phyloP scores from a whole-genome alignment of 305 asterid species.

The Solanum hybrid region DNA sequence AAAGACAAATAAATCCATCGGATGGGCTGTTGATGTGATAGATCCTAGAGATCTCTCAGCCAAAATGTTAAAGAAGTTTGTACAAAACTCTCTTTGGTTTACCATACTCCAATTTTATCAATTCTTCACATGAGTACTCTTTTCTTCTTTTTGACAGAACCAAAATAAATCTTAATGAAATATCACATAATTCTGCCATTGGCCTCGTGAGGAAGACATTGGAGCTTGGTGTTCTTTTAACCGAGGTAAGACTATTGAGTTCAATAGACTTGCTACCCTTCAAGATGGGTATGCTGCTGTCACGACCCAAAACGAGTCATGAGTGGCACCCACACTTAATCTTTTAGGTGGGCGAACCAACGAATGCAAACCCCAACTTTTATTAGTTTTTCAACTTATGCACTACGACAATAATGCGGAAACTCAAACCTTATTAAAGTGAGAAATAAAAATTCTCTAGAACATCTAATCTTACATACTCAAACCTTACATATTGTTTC shows the following conservation, averaged over 20 bases:
- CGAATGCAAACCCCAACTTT: neutral
- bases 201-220: conserved; percentile 67
- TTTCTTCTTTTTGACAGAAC: conserved; percentile 37
- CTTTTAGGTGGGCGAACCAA: neutral
- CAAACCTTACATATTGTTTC: no score
- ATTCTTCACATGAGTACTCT: conserved; percentile 5
- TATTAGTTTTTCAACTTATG: neutral
- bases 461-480: no score
- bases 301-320: neutral
- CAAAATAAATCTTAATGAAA: conserved; percentile 83
- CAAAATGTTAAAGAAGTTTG: conserved; percentile 84
- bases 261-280: neutral
- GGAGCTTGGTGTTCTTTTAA: conserved; percentile 69
- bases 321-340: neutral
- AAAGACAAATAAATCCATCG: conserved; percentile 68
- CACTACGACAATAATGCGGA: neutral
- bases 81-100: neutral
- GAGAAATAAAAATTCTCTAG: neutral
- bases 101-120: neutral
- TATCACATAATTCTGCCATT: conserved; percentile 87
- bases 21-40: conserved; percentile 93
- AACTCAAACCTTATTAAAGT: neutral
- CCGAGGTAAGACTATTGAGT: conserved; percentile 47
- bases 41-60: conserved; percentile 89
- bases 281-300: neutral